Evolutionary conservation across 108 stramenopile genomes (phyloP).

Genomic region (Cyclotella cryptica): DNA sequence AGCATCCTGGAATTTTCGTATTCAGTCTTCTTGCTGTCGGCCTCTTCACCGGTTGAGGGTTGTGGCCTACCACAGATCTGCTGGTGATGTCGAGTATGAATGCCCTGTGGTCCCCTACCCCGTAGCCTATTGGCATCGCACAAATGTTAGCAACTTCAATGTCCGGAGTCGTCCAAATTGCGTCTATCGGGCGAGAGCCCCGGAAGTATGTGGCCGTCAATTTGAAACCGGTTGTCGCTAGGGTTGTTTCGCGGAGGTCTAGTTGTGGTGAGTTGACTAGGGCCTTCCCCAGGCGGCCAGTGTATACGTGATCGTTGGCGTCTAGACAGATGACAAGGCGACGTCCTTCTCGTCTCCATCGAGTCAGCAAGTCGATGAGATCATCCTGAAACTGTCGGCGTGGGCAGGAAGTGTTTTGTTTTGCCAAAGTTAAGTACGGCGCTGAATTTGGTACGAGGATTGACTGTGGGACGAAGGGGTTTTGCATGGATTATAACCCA

Average conservation of each 20-base stretch:
- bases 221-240: background rate
- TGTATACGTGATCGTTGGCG: conserved; percentile 26
- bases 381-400: background rate
- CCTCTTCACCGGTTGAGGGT: background rate
- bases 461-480: background rate
- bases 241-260: conserved; percentile 7
- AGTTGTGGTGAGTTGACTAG: background rate
- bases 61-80: conserved; percentile 13
- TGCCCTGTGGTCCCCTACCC: conserved; percentile 20
- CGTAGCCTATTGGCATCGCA: conserved; percentile 23
- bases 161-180: conserved; percentile 7
- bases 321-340: conserved; percentile 19
- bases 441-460: conserved; percentile 13
- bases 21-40: conserved; percentile 8
- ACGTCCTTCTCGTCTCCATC: conserved; percentile 13
- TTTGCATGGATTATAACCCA: conserved; percentile 22
- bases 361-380: background rate
- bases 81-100: background rate
- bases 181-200: conserved; percentile 27
- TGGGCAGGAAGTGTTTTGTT: conserved; percentile 4
- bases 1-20: conserved; percentile 1
- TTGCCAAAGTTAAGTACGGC: background rate
- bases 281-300: background rate
- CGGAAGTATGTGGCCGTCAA: conserved; percentile 20
- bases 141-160: conserved; percentile 1